phyloP scores from a whole-genome alignment of 306 rosid species.

The Cucumis melo region DNA sequence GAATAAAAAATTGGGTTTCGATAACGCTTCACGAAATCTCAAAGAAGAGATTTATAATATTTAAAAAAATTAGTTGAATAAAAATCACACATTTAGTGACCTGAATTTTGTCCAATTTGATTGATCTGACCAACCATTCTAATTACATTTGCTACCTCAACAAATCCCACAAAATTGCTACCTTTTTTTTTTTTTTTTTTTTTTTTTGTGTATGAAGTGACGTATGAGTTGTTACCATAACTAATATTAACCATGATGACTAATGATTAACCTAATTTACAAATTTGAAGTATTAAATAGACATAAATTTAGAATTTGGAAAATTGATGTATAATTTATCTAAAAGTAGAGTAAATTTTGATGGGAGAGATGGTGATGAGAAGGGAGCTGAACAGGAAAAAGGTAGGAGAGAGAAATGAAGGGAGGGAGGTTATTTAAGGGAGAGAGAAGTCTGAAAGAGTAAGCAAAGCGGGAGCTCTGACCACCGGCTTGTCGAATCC shows the following conservation, averaged over 20 bases:
- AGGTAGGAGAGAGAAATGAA: background rate
- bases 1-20: too few species aligned
- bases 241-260: background rate
- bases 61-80: too few species aligned
- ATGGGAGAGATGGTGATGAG: background rate
- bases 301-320: background rate
- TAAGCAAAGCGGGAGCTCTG: slow-evolving; percentile 4
- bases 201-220: background rate
- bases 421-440: background rate
- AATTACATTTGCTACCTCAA: background rate
- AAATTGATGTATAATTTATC: background rate
- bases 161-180: background rate
- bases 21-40: background rate
- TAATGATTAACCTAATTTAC: background rate
- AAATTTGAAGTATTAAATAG: background rate
- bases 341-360: background rate
- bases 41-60: too few species aligned
- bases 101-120: too few species aligned
- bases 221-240: background rate
- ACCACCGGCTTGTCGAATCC: background rate
- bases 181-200: background rate
- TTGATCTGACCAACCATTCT: too few species aligned
- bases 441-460: background rate
- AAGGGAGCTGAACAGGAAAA: background rate
- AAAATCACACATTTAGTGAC: too few species aligned